Evolutionary conservation across 768 basidiomycete genomes (phyloP), one percentile per base, ranked within the genome.

Genomic region (Tremella fuciformis): DNA sequence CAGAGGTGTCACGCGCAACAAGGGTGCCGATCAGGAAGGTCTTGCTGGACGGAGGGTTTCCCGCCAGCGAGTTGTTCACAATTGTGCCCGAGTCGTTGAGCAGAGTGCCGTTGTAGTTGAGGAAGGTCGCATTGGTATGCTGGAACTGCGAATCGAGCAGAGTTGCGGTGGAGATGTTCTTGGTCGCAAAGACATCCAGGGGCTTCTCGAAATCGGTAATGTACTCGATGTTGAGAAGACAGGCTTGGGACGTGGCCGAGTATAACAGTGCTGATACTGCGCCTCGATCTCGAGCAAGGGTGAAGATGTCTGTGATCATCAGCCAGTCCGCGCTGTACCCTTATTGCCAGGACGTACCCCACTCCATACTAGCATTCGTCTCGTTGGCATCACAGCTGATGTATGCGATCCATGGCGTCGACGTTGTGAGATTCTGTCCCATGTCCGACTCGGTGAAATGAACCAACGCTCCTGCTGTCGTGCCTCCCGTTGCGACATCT

Each of bases 361-460:
- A 71, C 48, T 75, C 67, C 49, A 66, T 53, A 47, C 71, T 73
- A 19, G 83, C 79, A 59, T 82, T 78, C 15, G 88, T 88, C 16
- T 85, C 81, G 74, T 92, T 91, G 56, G 73, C 70, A 70, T 93
- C 91, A 75, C 91, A 94, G 2, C 85, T 83, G 50, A 96, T 83
- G 63, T 92, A 81, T 13, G 92, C 92, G 66, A 96, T 88, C 91
- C 91, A 96, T 2, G 92, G 90, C 0, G 91, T 89, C 4, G 78
- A 80, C 2, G 88, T 87, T 83, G 71, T 64, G 24, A 61, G 37
- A 58, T 66, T 70, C 54, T 53, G 50, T 22, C 65, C 74, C 57
- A 81, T 80, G 79, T 50, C 48, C 15, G 81, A 80, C 70, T 91
- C 91, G 0, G 85, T 83, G 67, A 94, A 93, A 73, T 89, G 89